Evolutionary conservation across 495 filamentous ascomycete genomes (phyloP).

Genomic region (Tuber umbilicatum): DNA sequence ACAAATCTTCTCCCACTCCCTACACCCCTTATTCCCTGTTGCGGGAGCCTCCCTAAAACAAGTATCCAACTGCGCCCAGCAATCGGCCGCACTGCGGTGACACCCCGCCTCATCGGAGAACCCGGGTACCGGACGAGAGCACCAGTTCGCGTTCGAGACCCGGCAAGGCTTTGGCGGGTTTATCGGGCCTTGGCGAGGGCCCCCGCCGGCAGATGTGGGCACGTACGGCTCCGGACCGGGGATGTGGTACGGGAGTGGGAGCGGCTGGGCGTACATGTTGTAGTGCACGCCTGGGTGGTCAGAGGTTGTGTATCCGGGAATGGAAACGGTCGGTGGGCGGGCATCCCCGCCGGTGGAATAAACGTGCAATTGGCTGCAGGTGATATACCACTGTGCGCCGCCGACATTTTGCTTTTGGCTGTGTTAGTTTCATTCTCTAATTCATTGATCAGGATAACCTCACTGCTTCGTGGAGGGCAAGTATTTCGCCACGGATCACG

Average conservation of each 20-base stretch:
- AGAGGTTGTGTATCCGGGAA: slow-evolving; percentile 57
- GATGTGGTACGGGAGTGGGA: slow-evolving; percentile 49
- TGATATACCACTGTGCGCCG: slow-evolving; percentile 40
- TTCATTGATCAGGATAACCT: slow-evolving; percentile 46
- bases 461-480: slow-evolving; percentile 61
- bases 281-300: slow-evolving; percentile 53
- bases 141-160: slow-evolving; percentile 66
- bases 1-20: slow-evolving; percentile 57
- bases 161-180: slow-evolving; percentile 49
- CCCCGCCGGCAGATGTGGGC: slow-evolving; percentile 27
- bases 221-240: slow-evolving; percentile 56
- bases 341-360: slow-evolving; percentile 46
- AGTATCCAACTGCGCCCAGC: slow-evolving; percentile 52
- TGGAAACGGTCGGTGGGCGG: slow-evolving; percentile 50
- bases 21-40: slow-evolving; percentile 54
- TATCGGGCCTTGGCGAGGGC: no score
- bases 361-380: slow-evolving; percentile 64
- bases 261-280: slow-evolving; percentile 52
- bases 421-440: neutral
- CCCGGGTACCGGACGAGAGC: slow-evolving; percentile 51
- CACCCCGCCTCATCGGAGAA: slow-evolving; percentile 51
- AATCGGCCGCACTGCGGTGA: slow-evolving; percentile 52
- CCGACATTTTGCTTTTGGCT: slow-evolving; percentile 50
- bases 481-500: slow-evolving; percentile 59
- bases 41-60: slow-evolving; percentile 57